Evolutionary conservation across 2,329 filamentous ascomycete species (phyloP).

Genomic region (Aphanocladium album): DNA sequence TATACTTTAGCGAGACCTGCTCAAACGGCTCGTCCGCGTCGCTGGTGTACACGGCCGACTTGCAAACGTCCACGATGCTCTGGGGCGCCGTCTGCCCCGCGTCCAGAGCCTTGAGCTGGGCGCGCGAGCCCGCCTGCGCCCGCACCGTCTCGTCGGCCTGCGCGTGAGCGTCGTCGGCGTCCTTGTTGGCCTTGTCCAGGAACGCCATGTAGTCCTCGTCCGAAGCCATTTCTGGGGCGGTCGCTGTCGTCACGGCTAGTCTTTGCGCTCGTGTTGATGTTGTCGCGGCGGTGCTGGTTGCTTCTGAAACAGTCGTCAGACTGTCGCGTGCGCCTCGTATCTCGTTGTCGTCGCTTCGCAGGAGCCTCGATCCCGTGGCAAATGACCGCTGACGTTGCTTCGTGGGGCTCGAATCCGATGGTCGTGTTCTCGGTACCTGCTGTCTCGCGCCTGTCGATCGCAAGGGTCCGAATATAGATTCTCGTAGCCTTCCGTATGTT

Average conservation of each 20-base stretch:
- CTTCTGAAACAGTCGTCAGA: neutral
- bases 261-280: neutral
- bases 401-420: neutral
- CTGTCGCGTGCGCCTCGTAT: constrained; percentile 1
- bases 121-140: constrained; percentile 16
- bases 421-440: neutral
- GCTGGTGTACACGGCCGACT: constrained; percentile 63
- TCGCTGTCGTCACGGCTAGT: neutral
- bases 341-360: neutral
- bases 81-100: constrained; percentile 55
- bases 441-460: neutral
- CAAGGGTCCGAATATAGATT: neutral
- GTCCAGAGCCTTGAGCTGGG: constrained; percentile 49
- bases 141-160: constrained; percentile 23
- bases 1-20: constrained; percentile 63
- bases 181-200: constrained; percentile 79
- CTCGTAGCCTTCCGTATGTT: constrained; percentile 1
- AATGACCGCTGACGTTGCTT: constrained; percentile 7
- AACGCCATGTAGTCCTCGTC: constrained; percentile 83
- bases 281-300: neutral
- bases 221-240: constrained; percentile 51
- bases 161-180: constrained; percentile 58
- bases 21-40: constrained; percentile 86
- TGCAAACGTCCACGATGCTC: constrained; percentile 44
- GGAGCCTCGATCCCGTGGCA: neutral